Evolutionary conservation across 179 eudicot genomes (phyloP).

Genomic region (Amaranthus tricolor): DNA sequence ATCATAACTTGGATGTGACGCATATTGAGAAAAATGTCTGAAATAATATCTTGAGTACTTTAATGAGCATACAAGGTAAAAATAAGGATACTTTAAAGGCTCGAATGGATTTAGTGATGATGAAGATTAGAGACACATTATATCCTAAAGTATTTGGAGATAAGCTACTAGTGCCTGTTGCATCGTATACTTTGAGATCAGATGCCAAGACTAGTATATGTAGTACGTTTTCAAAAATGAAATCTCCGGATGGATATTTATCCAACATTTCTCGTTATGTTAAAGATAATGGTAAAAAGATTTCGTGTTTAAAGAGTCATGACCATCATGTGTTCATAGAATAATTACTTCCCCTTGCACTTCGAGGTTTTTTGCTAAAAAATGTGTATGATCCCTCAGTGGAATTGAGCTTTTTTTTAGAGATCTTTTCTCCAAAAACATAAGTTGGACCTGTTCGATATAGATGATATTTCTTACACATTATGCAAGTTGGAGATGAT

Average conservation of each 20-base stretch:
- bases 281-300: background rate
- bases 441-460: background rate
- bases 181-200: background rate
- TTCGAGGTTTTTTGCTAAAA: background rate
- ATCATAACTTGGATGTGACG: slow-evolving; percentile 11
- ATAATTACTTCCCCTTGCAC: slow-evolving; percentile 1
- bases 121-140: background rate
- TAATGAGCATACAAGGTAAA: slow-evolving; percentile 15
- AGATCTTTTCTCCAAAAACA: background rate
- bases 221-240: background rate
- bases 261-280: slow-evolving; percentile 21
- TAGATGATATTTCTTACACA: background rate
- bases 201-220: background rate
- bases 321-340: slow-evolving; percentile 15
- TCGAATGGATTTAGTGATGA: background rate
- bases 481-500: slow-evolving; percentile 1
- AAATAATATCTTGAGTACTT: background rate
- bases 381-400: background rate
- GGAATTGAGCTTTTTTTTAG: slow-evolving; percentile 6
- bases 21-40: slow-evolving; percentile 16
- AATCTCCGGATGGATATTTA: slow-evolving; percentile 11
- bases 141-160: background rate
- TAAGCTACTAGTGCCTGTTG: background rate
- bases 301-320: slow-evolving; percentile 20
- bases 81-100: slow-evolving; percentile 7